Evolutionary conservation across 1,139 yeast species (phyloP), one percentile per base, ranked within the genome.

Genomic region (Scheffersomyces illinoinensis): DNA sequence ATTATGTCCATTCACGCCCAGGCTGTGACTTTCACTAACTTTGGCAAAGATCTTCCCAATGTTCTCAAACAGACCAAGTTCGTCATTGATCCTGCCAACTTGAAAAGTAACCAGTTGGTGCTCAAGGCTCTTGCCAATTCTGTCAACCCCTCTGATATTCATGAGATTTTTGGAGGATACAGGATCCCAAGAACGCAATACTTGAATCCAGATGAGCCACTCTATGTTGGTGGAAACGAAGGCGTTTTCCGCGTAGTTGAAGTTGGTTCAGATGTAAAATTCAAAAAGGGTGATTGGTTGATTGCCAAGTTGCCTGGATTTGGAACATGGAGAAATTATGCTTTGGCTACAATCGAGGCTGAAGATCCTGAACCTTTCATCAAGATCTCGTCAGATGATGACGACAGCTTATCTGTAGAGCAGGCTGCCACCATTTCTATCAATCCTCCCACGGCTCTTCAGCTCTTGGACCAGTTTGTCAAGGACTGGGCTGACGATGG

Each of bases 111-210:
- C 52, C 63, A 68, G 56, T 53, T 68, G 12, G 58, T 68, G 17
- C 54, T 68, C 43, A 66, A 64, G 52, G 62, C 69, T 7, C 56
- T 69, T 52, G 71, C 66, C 4, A 56, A 66, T 10, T 70, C 72
- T 3, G 59, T 68, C 51, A 79, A 79, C 63, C 84, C 84, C 0
- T 76, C 82, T 7, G 84, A 79, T 64, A 68, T 78, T 56, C 74
- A 76, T 59, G 83, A 77, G 61, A 72, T 79, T 46, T 75, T 72
- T 60, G 84, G 84, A 8, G 76, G 74, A 7, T 79, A 79, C 64
- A 81, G 82, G 17, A 71, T 79, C 18, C 82, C 82, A 4, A 71
- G 71, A 57, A 70, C 73, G 54, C 71, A 73, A 47, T 65, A 66
- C 10, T 73, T 73, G 62, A 80, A 79, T 21, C 72, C 76, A 23